Evolutionary conservation across 768 basidiomycete species (phyloP), one percentile per base, ranked within the genome.

Genomic region (Leccinum incarnatum): DNA sequence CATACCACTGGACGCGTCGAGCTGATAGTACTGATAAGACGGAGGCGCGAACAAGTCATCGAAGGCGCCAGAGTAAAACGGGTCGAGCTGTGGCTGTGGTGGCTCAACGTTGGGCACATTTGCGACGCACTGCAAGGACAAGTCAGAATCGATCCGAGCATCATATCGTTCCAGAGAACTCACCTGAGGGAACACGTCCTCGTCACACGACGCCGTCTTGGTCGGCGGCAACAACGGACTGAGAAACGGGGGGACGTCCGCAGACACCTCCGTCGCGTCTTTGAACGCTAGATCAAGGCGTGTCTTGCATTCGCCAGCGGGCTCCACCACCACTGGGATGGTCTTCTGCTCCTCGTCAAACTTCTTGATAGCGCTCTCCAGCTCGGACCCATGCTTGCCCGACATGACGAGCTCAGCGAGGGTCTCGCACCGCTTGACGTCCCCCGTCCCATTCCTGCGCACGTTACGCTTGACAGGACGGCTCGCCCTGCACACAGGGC

Each of bases 381-480:
- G 69, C 25, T 83, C 82, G 12, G 73, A 63, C 12, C 84, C 84
- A 27, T 74, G 57, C 62, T 83, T 82, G 4, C 85, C 85, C 0
- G 75, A 71, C 49, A 81, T 72, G 51, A 85, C 69, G 7, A 85
- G 67, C 27, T 80, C 75, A 0, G 83, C 84, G 36, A 85, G 76
- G 46, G 74, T 70, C 62, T 76, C 72, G 68, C 80, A 83, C 11
- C 84, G 82, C 53, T 71, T 67, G 53, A 78, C 72, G 59, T 85
- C 84, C 55, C 76, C 74, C 19, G 60, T 65, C 34, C 79, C 77
- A 51, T 83, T 83, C 61, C 83, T 74, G 67, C 80, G 80, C 23
- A 83, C 79, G 11, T 79, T 83, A 45, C 83, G 76, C 63, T 79
- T 83, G 15, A 78, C 55, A 1, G 78, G 78, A 48, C 76, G 78